phyloP scores from a whole-genome alignment of 1,284 basidiomycete genomes.

The Apiotrichum porosum region DNA sequence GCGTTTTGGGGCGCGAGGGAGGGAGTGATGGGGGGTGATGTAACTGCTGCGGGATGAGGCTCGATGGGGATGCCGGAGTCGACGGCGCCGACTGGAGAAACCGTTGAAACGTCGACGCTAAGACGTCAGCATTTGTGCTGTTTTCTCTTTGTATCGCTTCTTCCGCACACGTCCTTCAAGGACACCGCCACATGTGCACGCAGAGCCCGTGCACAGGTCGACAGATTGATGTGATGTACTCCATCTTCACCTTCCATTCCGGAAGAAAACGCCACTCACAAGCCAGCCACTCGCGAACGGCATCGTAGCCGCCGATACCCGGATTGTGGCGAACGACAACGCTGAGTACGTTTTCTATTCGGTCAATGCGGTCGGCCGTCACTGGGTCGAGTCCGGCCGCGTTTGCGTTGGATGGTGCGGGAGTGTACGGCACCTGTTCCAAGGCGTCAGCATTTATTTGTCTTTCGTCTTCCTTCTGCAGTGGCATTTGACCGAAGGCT shows the following conservation, averaged over 20 bases:
- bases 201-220: too few species aligned
- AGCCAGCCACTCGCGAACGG: slow-evolving; percentile 39
- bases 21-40: background rate
- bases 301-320: slow-evolving; percentile 35
- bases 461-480: slow-evolving; percentile 3
- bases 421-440: slow-evolving; percentile 44
- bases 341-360: slow-evolving; percentile 39
- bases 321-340: slow-evolving; percentile 41
- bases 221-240: background rate
- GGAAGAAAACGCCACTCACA: slow-evolving; percentile 22
- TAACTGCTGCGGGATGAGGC: slow-evolving; percentile 8
- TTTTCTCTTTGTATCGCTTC: too few species aligned
- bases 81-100: slow-evolving; percentile 22
- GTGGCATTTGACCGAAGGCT: background rate
- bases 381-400: slow-evolving; percentile 30
- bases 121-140: too few species aligned
- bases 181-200: too few species aligned
- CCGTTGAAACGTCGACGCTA: slow-evolving; percentile 26
- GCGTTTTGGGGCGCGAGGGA: background rate
- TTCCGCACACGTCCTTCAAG: too few species aligned
- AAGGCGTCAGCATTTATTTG: too few species aligned
- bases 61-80: slow-evolving; percentile 25
- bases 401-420: slow-evolving; percentile 20
- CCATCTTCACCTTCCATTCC: too few species aligned
- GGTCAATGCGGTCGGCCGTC: slow-evolving; percentile 34